phyloP scores from a whole-genome alignment of 192 early-diverging fungal genomes.

The Linnemannia exigua region DNA sequence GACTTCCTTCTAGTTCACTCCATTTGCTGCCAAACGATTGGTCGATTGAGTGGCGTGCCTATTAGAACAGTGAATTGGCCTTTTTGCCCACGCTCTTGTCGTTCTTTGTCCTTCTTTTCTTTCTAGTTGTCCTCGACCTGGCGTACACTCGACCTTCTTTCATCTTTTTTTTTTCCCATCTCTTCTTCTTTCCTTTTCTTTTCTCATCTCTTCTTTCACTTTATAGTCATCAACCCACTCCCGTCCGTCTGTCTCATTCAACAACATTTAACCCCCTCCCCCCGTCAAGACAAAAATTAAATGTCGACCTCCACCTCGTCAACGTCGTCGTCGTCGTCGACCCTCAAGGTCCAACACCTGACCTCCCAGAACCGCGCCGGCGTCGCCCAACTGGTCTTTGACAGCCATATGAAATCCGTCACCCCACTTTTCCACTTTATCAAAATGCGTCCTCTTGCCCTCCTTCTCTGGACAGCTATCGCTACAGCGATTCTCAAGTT shows the following conservation, averaged over 20 bases:
- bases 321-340: slow-evolving; percentile 10
- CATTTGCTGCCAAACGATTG: not conserved
- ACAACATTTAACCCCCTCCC: not conserved
- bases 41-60: not conserved
- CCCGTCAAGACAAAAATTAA: not conserved
- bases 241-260: not conserved
- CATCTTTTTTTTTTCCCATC: slow-evolving; percentile 6
- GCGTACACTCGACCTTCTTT: not conserved
- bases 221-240: no score
- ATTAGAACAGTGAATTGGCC: not conserved
- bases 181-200: not conserved
- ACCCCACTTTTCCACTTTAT: slow-evolving; percentile 22
- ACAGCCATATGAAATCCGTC: slow-evolving; percentile 34
- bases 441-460: slow-evolving; percentile 42
- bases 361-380: slow-evolving; percentile 34
- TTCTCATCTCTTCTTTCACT: not conserved
- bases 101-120: not conserved
- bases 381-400: slow-evolving; percentile 26
- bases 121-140: not conserved
- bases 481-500: slow-evolving; percentile 28
- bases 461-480: slow-evolving; percentile 47
- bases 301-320: not conserved
- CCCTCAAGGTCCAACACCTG: slow-evolving; percentile 31
- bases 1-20: not conserved
- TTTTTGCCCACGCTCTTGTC: not conserved